Conservation (phyloP, 441 rosid genomes). For the Mallotus japonicus region DNA sequence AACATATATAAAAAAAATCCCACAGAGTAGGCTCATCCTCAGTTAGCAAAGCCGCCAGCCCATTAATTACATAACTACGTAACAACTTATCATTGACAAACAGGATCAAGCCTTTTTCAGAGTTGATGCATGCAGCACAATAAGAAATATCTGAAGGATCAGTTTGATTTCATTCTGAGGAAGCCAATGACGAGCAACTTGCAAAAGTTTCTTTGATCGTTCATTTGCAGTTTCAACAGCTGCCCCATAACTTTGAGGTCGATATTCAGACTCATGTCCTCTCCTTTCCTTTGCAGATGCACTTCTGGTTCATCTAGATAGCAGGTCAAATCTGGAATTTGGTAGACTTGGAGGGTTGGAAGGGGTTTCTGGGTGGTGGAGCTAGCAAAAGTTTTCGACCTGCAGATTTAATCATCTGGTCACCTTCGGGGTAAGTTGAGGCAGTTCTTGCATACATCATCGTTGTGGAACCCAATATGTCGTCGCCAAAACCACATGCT, state of each 20-base stretch:
- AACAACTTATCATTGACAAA: no score
- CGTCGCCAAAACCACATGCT: slow-evolving; percentile 84
- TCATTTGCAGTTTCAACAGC: no score
- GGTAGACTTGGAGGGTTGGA: slow-evolving; percentile 20
- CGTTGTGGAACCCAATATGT: slow-evolving; percentile 70
- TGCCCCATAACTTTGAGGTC: no score
- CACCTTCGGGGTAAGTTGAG: slow-evolving; percentile 29
- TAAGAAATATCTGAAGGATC: not conserved
- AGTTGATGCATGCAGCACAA: not conserved
- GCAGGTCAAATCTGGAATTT: slow-evolving; percentile 4
- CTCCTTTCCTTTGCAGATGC: no score
- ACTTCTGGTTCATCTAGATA: no score
- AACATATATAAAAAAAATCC: not conserved
- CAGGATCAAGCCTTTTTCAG: no score
- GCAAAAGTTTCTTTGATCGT: no score
- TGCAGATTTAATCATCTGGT: slow-evolving; percentile 30
- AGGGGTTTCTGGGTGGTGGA: slow-evolving; percentile 29
- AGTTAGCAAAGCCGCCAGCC: no score
- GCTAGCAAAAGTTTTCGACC: slow-evolving; percentile 37
- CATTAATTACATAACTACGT: not conserved
- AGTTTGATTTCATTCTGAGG: not conserved
- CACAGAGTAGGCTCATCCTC: no score
- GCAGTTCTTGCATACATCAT: slow-evolving; percentile 64
- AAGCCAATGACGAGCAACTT: not conserved
- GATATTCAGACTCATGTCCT: no score